These are phyloP conservation scores for Daldinia concentrica DNA, from an alignment of 495 filamentous ascomycete species.

Conservation along the genomic window DNA sequence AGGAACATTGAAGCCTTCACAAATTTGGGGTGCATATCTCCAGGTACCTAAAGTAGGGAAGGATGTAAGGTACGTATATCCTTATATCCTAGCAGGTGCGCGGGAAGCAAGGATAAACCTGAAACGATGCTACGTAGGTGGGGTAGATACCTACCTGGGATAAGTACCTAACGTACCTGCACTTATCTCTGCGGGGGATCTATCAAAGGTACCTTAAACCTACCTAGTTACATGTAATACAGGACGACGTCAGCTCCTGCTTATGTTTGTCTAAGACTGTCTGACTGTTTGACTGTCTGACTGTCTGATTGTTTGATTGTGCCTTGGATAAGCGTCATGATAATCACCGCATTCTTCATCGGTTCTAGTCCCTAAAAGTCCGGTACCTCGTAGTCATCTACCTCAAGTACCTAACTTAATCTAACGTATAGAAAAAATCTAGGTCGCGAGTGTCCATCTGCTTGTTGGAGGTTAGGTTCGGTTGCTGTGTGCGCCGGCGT, in stretches of 20 bases:
- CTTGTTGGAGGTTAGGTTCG: background rate
- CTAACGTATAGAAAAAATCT: background rate
- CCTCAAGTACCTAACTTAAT: no score
- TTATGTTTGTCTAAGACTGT: slow-evolving; percentile 2
- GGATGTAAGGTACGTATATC: no score
- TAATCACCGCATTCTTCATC: background rate
- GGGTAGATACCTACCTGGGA: background rate
- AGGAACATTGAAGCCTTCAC: background rate
- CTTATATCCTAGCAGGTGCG: background rate
- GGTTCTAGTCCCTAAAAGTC: background rate
- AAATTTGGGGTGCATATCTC: background rate
- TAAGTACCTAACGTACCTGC: background rate
- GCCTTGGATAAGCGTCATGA: background rate
- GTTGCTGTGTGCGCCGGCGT: slow-evolving; percentile 5
- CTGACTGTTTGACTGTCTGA: background rate
- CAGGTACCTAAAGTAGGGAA: background rate
- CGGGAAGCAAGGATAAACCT: background rate
- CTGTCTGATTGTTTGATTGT: background rate
- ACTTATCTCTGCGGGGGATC: background rate
- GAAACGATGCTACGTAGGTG: slow-evolving; percentile 1
- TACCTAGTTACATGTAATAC: no score
- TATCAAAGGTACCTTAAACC: background rate
- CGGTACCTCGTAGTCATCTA: background rate
- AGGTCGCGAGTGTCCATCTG: background rate
- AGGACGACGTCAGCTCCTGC: background rate